Evolutionary conservation across 139 green algal species (phyloP), one percentile per base, ranked within the genome.

Genomic region (Ettlia oleoabundans): DNA sequence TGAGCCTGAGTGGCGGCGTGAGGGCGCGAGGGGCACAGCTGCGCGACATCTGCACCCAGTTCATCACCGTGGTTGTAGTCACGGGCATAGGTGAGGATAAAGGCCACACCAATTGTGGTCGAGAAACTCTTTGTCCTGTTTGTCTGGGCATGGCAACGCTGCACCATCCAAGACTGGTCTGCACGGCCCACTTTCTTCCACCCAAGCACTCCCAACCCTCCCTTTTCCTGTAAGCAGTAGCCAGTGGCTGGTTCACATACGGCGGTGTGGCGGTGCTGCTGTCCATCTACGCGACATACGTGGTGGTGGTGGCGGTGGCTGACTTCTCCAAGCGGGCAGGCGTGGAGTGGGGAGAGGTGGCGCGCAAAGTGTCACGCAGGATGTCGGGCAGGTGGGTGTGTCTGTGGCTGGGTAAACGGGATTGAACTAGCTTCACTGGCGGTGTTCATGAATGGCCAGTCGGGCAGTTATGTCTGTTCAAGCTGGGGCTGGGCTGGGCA

Each of bases 11-110:
- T 38, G 67, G 79, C 13, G 94, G 94, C 5, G 92, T 88, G 24
- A 87, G 82, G 68, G 93, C 88, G 35, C 69, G 88, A 1, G 92
- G 93, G 0, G 95, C 95, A 22, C 95, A 94, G 41, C 79, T 96
- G n/a, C 83, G 95, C 0, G 95, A 98, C 76, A 84, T 96, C 6
- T 80, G 75, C 24, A 86, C 83, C 21, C 94, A 93, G 80, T 58
- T 86, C 53, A 68, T 92, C 32, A 86, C 89, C 0, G 78, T 92
- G 1, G 55, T 77, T 0, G 76, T 82, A 13, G 65, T 89, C 0
- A 74, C 71, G 0, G 28, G 78, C 64, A 80, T 90, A 3, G 42
- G 88, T 68, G 67, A 32, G 40, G 47, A 15, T n/a, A n/a, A n/a
- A n/a, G n/a, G n/a, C n/a, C n/a, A n/a, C n/a, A n/a, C n/a, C n/a